A percentile compares a stretch with the other conserved stretches of the same genome.
These are phyloP conservation scores for Xylaria hypoxylon DNA, from an alignment of 2,329 filamentous ascomycete species.

Conservation along the genomic window DNA sequence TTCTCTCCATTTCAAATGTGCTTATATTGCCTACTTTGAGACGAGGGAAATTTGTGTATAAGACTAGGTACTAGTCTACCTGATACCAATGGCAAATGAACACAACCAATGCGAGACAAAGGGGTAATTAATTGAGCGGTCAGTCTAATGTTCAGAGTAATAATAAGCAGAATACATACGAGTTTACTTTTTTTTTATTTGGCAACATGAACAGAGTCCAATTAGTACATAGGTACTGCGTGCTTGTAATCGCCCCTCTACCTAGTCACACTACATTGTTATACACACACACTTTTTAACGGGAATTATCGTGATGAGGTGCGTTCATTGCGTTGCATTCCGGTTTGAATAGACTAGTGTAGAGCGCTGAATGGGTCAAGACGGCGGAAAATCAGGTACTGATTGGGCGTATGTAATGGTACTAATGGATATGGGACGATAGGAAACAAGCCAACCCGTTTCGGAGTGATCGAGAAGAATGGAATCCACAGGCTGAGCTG, in stretches of 20 bases:
- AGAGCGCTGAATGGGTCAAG: slow-evolving; percentile 27
- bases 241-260: background rate
- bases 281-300: background rate
- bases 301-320: slow-evolving; percentile 13
- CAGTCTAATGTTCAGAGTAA: background rate
- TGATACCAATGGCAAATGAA: background rate
- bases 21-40: background rate
- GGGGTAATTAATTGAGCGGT: background rate
- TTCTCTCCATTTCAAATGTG: background rate
- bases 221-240: background rate
- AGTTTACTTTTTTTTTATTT: slow-evolving; percentile 1
- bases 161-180: background rate
- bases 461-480: slow-evolving; percentile 26
- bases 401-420: slow-evolving; percentile 25
- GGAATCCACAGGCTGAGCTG: slow-evolving; percentile 16
- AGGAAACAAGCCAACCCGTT: slow-evolving; percentile 29
- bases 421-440: slow-evolving; percentile 20
- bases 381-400: slow-evolving; percentile 26
- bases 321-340: slow-evolving; percentile 31
- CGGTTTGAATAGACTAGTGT: slow-evolving; percentile 25
- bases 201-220: background rate
- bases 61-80: too few species aligned
- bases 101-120: too few species aligned
- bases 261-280: background rate
- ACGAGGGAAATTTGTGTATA: too few species aligned